Evolutionary conservation across 1,284 basidiomycete species (phyloP), one percentile per base, ranked within the genome.

Genomic region (Microbotryum intermedium): DNA sequence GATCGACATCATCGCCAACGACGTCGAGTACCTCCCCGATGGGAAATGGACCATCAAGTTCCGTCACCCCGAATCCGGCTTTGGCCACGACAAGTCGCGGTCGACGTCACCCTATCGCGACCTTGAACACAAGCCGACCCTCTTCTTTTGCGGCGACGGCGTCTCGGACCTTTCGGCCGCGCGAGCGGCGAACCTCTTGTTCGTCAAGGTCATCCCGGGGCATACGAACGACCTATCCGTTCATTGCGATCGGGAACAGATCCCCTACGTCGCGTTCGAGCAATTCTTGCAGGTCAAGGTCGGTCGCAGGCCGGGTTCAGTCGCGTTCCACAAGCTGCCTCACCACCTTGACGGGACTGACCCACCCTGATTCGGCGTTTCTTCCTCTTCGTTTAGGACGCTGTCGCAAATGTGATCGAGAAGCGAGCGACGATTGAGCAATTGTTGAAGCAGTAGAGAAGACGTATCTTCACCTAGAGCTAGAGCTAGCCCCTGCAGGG

Each of bases 101-200:
- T 87, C 90, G 16, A 94, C 95, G 70, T 77, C 91, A 42, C 90
- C 89, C 0, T 97, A 95, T 77, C 79, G 84, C 25, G 76, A 79
- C 34, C 80, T 93, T 46, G 72, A 80, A 4, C 74, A 83, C 59
- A 83, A 84, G 18, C 92, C 92, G 3, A 85, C 82, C 1, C 78
- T 93, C 20, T 92, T 95, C 77, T 95, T 94, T 82, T 92, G 93
- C 68, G 92, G 92, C 1, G 92, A 97, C 72, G 92, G 92, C 50
- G 92, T 94, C 57, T 90, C 43, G 9, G 90, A 94, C 74, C 82
- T 95, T 75, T 90, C 87, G 10, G 92, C 92, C 2, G 92, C 92
- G 0, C 79, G 80, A 58, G 88, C 92, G 69, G 90, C 92, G 23
- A 90, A 95, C 75, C 77, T 91, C 21, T 80, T 97, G 28, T 94